A percentile compares a stretch with the other conserved stretches of the same genome.
Evolutionary conservation across 768 basidiomycete species (phyloP).

Genomic region (Fistulinella prunicolor): DNA sequence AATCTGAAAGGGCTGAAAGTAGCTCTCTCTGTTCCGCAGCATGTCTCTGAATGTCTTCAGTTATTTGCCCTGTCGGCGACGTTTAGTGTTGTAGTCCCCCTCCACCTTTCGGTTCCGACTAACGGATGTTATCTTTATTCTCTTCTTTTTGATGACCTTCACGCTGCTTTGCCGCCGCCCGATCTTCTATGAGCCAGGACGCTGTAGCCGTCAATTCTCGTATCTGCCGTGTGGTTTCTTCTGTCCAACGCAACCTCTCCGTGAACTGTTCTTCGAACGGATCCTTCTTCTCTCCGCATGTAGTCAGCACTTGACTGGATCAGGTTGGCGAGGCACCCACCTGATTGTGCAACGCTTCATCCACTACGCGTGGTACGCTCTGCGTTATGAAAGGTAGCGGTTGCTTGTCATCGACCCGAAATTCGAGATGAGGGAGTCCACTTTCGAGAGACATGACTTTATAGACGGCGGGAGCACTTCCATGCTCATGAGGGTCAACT

Average conservation of each 20-base stretch:
- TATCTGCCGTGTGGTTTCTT: slow-evolving; percentile 50
- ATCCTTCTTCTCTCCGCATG: slow-evolving; percentile 52
- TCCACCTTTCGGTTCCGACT: slow-evolving; percentile 15
- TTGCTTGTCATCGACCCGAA: slow-evolving; percentile 58
- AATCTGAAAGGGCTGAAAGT: slow-evolving; percentile 49
- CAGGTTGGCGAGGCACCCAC: slow-evolving; percentile 62
- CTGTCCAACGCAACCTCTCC: slow-evolving; percentile 51
- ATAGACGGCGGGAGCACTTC: background rate
- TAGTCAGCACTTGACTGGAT: slow-evolving; percentile 59
- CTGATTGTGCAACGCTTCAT: slow-evolving; percentile 53
- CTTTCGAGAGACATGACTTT: slow-evolving; percentile 38
- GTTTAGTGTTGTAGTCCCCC: background rate
- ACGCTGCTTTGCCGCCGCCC: too few relatives aligned
- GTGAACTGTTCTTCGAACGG: slow-evolving; percentile 54
- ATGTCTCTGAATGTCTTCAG: slow-evolving; percentile 53
- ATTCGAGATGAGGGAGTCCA: slow-evolving; percentile 46
- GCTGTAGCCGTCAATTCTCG: slow-evolving; percentile 57
- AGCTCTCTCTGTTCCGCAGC: slow-evolving; percentile 53
- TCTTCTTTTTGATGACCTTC: too few relatives aligned
- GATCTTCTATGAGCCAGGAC: slow-evolving; percentile 49
- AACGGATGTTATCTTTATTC: slow-evolving; percentile 50
- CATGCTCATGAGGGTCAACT: background rate
- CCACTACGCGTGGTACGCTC: slow-evolving; percentile 56
- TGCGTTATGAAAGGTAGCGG: slow-evolving; percentile 53
- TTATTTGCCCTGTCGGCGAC: slow-evolving; percentile 41